Conservation (phyloP, 805 yeast genomes). For the Yarrowia sp. region DNA sequence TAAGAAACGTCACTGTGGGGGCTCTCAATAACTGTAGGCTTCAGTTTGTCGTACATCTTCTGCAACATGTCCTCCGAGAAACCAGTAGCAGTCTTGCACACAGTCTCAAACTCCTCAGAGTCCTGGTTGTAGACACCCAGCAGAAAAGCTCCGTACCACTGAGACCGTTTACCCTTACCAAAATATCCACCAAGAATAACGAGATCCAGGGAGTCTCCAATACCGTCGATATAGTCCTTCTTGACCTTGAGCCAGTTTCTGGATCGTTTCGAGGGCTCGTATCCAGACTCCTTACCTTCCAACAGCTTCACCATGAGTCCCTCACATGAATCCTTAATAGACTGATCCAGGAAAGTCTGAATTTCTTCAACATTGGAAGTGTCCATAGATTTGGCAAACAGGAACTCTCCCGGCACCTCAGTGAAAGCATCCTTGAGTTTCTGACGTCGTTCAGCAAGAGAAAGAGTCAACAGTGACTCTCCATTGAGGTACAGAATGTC, state of each 20-base stretch:
- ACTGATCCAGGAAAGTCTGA: conserved; percentile 83
- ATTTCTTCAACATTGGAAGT: conserved; percentile 75
- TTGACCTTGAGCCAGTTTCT: conserved; percentile 95
- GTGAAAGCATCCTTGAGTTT: conserved; percentile 63
- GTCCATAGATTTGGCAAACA: conserved; percentile 77
- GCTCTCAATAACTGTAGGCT: conserved; percentile 67
- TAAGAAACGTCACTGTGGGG: conserved; percentile 74
- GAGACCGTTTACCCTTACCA: conserved; percentile 95
- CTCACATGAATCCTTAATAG: conserved; percentile 89
- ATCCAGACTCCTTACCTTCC: conserved; percentile 78
- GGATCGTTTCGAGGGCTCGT: conserved; percentile 94
- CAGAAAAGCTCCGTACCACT: conserved; percentile 91
- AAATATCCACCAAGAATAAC: conserved; percentile 93
- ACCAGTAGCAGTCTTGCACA: conserved; percentile 98
- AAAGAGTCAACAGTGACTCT: conserved; percentile 67
- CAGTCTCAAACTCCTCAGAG: conserved; percentile 90
- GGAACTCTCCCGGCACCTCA: conserved; percentile 76
- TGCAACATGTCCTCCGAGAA: conserved; percentile 85
- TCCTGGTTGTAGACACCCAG: conserved; percentile 90
- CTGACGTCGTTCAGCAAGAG: conserved; percentile 74
- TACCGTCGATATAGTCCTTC: conserved; percentile 93
- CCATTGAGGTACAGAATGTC: conserved; percentile 81
- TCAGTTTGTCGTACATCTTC: conserved; percentile 63
- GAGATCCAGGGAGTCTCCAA: conserved; percentile 93
- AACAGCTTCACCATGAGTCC: conserved; percentile 95